Base-by-base conservation (phyloP, 352 stramenopile species). In the Pythium volutum region DNA sequence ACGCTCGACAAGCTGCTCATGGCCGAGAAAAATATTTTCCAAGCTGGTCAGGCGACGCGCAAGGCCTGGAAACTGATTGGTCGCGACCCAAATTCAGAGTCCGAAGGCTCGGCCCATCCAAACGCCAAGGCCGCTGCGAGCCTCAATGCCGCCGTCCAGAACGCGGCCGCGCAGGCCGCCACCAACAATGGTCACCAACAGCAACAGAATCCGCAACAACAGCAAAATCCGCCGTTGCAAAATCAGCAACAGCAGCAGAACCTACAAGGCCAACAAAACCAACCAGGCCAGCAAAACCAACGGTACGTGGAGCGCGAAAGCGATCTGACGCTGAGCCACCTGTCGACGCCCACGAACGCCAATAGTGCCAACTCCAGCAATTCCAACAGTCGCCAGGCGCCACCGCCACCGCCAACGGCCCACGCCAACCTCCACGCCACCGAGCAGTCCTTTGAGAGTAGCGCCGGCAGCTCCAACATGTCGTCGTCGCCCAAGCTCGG, bases 51-150 rank as follows among this genome's bases (percentile, higher is more conserved):
- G 65, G 85, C 85, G 51, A 95, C 85, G 22, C 75, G 84, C 8
- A 80, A 92, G 58, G 85, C 87, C 20, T 95, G 83, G 83, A 86
- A 88, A 53, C 74, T 95, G 47, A 92, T 95, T 53, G 80, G 79
- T 22, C 59, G 64, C 42, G 57, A 74, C 29, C 49, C 57, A 23
- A 55, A 69, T 42, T 31, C 38, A 31, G 64, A 60, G 20, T 16
- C 38, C 18, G n/a, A 22, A 16, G 43, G 42, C 29, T 38, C 39
- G 29, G 39, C 36, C 25, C 38, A 70, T 34, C 56, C 57, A 9
- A 64, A 69, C 39, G 67, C 55, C 2, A 25, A 60, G 39, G 45
- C 55, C 38, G 51, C 64, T 25, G 55, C 60, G 43, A 64, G 62
- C 20, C 47, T 61, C 26, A 69, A 69, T 45, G 43, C 46, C 39